Evolutionary conservation across 495 filamentous ascomycete species (phyloP).

Genomic region (Aspergillus panamensis): DNA sequence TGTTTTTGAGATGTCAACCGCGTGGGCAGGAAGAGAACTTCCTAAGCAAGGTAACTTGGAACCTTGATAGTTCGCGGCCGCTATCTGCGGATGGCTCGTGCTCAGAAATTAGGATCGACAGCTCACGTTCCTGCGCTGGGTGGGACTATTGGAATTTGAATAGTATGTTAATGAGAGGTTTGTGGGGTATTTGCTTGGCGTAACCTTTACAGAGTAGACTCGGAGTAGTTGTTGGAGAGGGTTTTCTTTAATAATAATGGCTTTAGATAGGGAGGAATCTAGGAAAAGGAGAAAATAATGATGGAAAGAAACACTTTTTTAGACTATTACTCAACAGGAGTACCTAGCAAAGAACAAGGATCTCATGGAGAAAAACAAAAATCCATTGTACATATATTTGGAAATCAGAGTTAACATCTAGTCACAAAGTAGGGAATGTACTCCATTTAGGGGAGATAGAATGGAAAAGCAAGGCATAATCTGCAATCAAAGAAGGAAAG

Average conservation of each 20-base stretch:
- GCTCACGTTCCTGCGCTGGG: too few relatives aligned
- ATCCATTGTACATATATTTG: slow-evolving; percentile 6
- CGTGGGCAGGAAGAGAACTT: background rate
- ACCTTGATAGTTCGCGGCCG: too few relatives aligned
- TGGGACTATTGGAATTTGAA: too few relatives aligned
- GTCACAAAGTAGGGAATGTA: slow-evolving; percentile 33
- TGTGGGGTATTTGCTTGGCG: background rate
- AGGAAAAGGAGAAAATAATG: background rate
- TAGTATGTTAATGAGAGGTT: background rate
- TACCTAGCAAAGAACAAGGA: background rate
- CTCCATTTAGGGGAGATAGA: slow-evolving; percentile 34
- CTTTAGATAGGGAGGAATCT: background rate
- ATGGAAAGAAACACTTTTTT: background rate
- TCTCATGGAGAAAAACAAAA: slow-evolving; percentile 6
- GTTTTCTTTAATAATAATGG: too few relatives aligned
- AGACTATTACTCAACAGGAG: slow-evolving; percentile 7
- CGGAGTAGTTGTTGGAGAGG: too few relatives aligned
- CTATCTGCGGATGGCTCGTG: background rate
- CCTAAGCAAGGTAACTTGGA: too few relatives aligned
- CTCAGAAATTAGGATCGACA: background rate
- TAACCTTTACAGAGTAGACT: too few relatives aligned
- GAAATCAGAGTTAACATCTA: slow-evolving; percentile 4
- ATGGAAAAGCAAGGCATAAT: slow-evolving; percentile 18
- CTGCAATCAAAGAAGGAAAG: slow-evolving; percentile 11
- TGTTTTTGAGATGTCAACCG: background rate